Evolutionary conservation across 2,329 filamentous ascomycete species (phyloP), one percentile per base, ranked within the genome.

Genomic region (Pyricularia grisea): DNA sequence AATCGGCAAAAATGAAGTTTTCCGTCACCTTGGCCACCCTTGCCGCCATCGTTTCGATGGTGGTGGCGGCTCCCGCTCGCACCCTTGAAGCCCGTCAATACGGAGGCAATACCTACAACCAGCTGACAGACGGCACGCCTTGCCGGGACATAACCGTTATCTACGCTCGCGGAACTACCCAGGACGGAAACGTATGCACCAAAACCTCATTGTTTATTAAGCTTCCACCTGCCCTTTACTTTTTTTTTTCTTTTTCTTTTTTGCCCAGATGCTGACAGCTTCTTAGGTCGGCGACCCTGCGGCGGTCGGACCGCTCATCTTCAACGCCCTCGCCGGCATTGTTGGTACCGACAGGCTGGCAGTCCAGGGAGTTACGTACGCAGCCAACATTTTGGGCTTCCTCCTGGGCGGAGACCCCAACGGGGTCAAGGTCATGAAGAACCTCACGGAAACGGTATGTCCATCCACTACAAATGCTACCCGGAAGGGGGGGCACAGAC

Each of bases 381-480:
- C 66, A 2, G 67, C 67, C 55, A 63, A 36, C 20, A 27, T 58
- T 17, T 14, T 64, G 1, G 55, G 67, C n/a, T 68, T 63, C 28
- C 55, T 68, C 17, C 30, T 28, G 6, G 67, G 67, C 55, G 67
- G 67, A 9, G 55, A 61, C 23, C 67, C 67, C 9, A 58, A 71
- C 70, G 71, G 68, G 60, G 65, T n/a, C 69, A 12, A 58, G 55
- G 50, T 30, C 50, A 66, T 68, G 76, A 78, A 78, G 31, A 70
- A 74, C 55, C 25, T 11, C 17, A 9, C 25, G n/a, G 42, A 4
- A 31, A 67, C 11, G 42, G 66, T 67, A 25, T 17, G 65, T 25
- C 14, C n/a, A n/a, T 31, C 64, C 31, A 31, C 23, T 20, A 36
- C 10, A 14, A 6, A 14, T 14, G 33, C 11, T 1, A 36, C 11